phyloP scores from a whole-genome alignment of 2,329 filamentous ascomycete species.

The Fusarium paranaense region DNA sequence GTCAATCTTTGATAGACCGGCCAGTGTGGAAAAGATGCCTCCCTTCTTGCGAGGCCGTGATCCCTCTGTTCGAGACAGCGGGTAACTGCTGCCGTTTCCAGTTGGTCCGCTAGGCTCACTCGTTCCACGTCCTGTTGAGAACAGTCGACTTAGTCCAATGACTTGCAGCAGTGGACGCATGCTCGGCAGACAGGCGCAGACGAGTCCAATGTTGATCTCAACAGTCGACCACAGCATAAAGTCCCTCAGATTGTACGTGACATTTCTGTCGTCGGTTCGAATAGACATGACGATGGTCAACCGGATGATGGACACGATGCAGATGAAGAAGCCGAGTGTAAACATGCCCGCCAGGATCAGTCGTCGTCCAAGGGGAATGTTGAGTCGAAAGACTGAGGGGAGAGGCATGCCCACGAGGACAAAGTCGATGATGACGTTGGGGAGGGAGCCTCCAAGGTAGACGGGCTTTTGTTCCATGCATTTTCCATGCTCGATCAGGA shows the following conservation, averaged over 20 bases:
- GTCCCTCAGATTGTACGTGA: neutral
- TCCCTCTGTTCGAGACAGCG: neutral
- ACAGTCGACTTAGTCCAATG: neutral
- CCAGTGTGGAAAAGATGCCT: neutral
- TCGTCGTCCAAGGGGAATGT: neutral
- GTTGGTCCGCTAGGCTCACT: neutral
- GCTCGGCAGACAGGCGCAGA: slow-evolving; percentile 4
- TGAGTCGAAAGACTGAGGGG: slow-evolving; percentile 3
- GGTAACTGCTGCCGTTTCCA: neutral
- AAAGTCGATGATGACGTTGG: slow-evolving; percentile 1
- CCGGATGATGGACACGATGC: neutral
- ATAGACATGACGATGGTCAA: slow-evolving; percentile 1
- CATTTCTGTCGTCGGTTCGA: slow-evolving; percentile 1
- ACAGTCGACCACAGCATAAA: neutral
- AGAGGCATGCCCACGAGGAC: slow-evolving; percentile 2
- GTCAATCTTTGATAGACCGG: slow-evolving; percentile 4
- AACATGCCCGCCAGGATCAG: slow-evolving; percentile 1
- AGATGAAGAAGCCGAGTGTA: slow-evolving; percentile 3
- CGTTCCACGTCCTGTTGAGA: neutral
- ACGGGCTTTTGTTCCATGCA: slow-evolving; percentile 1
- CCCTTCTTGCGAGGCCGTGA: neutral
- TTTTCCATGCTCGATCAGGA: neutral
- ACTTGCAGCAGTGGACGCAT: neutral
- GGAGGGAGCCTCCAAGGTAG: neutral
- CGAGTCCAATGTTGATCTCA: slow-evolving; percentile 4